A percentile compares a stretch with the other conserved stretches of the same genome.
phyloP scores from a whole-genome alignment of 2,329 filamentous ascomycete species.

The Fusarium burgessii region DNA sequence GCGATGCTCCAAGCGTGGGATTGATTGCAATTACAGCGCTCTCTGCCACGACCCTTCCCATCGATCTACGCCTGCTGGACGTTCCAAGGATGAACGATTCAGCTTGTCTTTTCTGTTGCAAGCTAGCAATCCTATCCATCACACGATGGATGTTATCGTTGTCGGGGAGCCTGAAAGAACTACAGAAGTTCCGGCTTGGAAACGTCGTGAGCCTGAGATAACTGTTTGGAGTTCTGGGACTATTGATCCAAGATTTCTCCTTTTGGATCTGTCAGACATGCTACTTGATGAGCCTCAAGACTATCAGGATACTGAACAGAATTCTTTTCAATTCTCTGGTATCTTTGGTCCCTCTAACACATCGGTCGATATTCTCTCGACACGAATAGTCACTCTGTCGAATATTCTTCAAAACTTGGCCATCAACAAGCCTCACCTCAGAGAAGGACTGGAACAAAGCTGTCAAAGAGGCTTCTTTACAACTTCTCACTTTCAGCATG shows the following conservation, averaged over 20 bases:
- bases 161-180: slow-evolving; percentile 21
- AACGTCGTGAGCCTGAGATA: background rate
- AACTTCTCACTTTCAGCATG: slow-evolving; percentile 3
- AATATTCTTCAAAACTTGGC: background rate
- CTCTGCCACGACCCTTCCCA: slow-evolving; percentile 19
- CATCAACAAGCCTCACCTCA: slow-evolving; percentile 10
- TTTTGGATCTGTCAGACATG: slow-evolving; percentile 19
- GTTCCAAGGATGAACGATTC: background rate
- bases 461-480: slow-evolving; percentile 10
- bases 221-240: background rate
- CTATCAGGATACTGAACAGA: fast-evolving
- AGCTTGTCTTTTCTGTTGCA: slow-evolving; percentile 16
- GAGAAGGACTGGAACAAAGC: background rate
- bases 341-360: background rate
- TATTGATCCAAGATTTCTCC: slow-evolving; percentile 16
- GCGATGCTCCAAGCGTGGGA: background rate
- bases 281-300: background rate
- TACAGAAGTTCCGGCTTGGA: slow-evolving; percentile 12
- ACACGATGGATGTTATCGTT: slow-evolving; percentile 11
- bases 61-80: too few species aligned
- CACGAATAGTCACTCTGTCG: background rate
- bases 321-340: background rate
- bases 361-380: background rate
- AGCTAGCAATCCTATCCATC: slow-evolving; percentile 4
- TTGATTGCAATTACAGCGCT: slow-evolving; percentile 21